Base-by-base conservation (phyloP, 2,329 filamentous ascomycete genomes). In the Aspergillus sp. region DNA sequence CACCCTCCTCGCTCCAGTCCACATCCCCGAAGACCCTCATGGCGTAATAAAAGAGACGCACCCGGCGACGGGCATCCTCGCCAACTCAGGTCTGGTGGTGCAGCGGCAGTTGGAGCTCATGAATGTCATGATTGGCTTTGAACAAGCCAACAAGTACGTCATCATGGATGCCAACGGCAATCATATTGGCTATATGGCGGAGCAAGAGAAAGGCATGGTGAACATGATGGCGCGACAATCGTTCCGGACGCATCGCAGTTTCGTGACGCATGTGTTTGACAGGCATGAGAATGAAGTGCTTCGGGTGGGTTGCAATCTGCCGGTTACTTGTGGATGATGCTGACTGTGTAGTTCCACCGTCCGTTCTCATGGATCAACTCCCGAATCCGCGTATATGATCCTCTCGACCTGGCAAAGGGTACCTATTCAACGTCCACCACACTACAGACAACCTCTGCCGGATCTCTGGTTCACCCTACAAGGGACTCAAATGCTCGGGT, bases 211-310 rank as follows among this genome's bases (percentile, higher is more conserved):
- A 60, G 85, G 86, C 1, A 74, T 89, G 58, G 84, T 80, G 2
- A 82, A 78, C 58, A 80, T 81, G 30, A 76, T 89, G 71, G 80
- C 81, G 15, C 78, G 87, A 57, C 87, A 89, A 69, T 82, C 84
- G 79, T 84, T 86, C 65, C 80, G 79, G 62, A 89, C 86, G 2
- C 86, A 89, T 70, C 78, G 87, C 45, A 84, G 84, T 61, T 89
- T 89, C 63, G 87, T 85, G 13, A 86, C 86, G 5, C 85, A 88
- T 72, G 85, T 89, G 2, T 89, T 89, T 72, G 86, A 89, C 67
- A 78, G 77, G 55, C 75, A 86, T 43, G 83, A 86, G 67, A 82
- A 81, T 65, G 87, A 89, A 70, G 82, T 89, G 7, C 72, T 89
- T 55, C 74, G 82, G 73, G 78, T 81, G 28, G 10, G 38, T 15